These are phyloP conservation scores for Nowakowskiella sp. DNA, from an alignment of 192 early-diverging fungal species.

Conservation along the genomic window DNA sequence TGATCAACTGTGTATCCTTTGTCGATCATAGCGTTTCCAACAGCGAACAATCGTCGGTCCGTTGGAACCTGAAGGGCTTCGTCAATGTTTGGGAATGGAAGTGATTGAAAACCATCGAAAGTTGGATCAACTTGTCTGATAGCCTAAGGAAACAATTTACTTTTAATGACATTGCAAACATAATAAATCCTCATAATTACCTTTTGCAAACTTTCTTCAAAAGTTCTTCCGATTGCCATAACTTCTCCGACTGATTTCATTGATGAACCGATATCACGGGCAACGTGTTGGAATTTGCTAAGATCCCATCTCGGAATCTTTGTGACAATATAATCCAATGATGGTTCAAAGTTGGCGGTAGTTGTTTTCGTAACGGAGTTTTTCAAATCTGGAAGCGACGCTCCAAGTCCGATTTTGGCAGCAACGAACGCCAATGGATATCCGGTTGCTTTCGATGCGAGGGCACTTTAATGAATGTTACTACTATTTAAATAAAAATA, in stretches of 20 bases:
- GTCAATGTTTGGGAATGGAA: constrained; percentile 49
- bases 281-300: constrained; percentile 86
- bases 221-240: constrained; percentile 96
- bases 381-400: constrained; percentile 72
- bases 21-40: constrained; percentile 77
- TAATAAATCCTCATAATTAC: constrained; percentile 20
- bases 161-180: background rate
- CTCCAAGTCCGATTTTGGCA: constrained; percentile 92
- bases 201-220: constrained; percentile 94
- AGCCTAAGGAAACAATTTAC: constrained; percentile 37
- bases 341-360: constrained; percentile 95
- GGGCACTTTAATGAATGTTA: constrained; percentile 41
- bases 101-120: constrained; percentile 76
- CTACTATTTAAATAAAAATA: constrained; percentile 4
- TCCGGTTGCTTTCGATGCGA: constrained; percentile 96
- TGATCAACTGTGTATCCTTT: constrained; percentile 66
- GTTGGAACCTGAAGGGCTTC: constrained; percentile 59
- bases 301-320: constrained; percentile 99
- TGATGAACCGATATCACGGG: constrained; percentile 70
- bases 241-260: constrained; percentile 99
- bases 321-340: constrained; percentile 87
- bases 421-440: constrained; percentile 98
- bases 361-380: constrained; percentile 91
- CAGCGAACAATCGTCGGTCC: constrained; percentile 74
- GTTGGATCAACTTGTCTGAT: constrained; percentile 88